phyloP scores from a whole-genome alignment of 2,329 filamentous ascomycete genomes.

The Ascochyta viciae-villosae region DNA sequence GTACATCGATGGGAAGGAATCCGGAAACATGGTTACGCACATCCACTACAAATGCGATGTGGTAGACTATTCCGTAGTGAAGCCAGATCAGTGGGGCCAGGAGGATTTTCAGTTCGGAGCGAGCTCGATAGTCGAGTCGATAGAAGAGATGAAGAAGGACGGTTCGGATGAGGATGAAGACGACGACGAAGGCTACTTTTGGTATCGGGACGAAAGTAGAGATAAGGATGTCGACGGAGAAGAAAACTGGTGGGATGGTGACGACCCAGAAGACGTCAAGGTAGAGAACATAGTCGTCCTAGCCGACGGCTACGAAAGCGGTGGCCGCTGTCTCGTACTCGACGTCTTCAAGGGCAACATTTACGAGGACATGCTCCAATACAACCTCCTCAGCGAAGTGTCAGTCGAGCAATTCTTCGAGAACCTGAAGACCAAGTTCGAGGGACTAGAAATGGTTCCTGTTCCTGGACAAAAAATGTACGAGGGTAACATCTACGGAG shows the following conservation, averaged over 20 bases:
- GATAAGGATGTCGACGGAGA: neutral
- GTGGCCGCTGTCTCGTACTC: conserved; percentile 12
- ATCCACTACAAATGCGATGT: conserved; percentile 18
- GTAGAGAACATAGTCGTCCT: conserved; percentile 10
- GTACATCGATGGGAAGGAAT: conserved; percentile 10
- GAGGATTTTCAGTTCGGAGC: neutral
- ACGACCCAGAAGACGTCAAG: conserved; percentile 12
- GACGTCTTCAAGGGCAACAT: conserved; percentile 15
- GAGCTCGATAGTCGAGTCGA: neutral
- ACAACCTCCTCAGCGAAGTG: neutral
- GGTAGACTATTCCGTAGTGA: conserved; percentile 1
- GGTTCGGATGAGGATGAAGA: neutral
- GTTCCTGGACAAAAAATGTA: neutral
- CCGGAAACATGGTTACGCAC: conserved; percentile 4
- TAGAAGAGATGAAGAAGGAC: neutral
- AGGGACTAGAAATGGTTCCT: conserved; percentile 1
- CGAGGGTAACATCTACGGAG: neutral
- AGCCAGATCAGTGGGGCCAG: neutral
- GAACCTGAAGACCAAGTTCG: conserved; percentile 1
- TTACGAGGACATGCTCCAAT: conserved; percentile 9
- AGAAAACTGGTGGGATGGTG: conserved; percentile 12
- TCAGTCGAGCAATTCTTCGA: conserved; percentile 2
- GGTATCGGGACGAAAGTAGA: conserved; percentile 3
- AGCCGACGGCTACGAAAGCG: conserved; percentile 11
- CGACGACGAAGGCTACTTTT: neutral